Conservation (phyloP, 352 stramenopile genomes). For the Aphanomyces invadans region DNA sequence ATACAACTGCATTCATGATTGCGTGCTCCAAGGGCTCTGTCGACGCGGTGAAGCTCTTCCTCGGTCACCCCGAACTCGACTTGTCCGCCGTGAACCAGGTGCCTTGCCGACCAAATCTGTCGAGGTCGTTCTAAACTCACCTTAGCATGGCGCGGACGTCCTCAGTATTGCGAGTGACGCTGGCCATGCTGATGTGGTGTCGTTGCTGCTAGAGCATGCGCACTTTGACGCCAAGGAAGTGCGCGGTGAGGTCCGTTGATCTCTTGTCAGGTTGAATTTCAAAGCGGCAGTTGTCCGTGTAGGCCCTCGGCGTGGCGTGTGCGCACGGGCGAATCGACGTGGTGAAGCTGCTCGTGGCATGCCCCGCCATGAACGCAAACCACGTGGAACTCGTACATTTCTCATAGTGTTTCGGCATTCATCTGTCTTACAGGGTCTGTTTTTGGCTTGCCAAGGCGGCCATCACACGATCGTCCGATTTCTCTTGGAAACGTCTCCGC, state of each 20-base stretch:
- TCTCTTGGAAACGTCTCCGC: neutral
- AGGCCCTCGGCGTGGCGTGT: too few species aligned
- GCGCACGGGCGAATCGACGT: too few species aligned
- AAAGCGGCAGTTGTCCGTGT: too few species aligned
- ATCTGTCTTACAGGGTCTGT: too few species aligned
- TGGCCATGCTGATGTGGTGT: too few species aligned
- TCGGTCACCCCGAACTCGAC: neutral
- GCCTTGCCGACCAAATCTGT: neutral
- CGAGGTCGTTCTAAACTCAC: too few species aligned
- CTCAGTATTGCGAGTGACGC: too few species aligned
- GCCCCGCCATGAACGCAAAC: neutral
- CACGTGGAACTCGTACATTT: neutral
- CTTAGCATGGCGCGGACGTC: slow-evolving; percentile 18
- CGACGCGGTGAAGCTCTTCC: neutral
- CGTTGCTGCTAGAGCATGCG: too few species aligned
- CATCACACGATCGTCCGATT: neutral
- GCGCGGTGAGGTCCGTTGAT: too few species aligned
- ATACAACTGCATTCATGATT: slow-evolving; percentile 2
- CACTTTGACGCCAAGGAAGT: too few species aligned
- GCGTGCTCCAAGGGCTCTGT: neutral
- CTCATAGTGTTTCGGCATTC: too few species aligned
- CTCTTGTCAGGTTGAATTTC: too few species aligned
- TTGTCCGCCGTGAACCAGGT: neutral
- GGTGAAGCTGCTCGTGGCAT: neutral
- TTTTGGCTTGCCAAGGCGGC: neutral